phyloP scores from a whole-genome alignment of 1,139 yeast genomes.

The Saccharomyces hybrid region DNA sequence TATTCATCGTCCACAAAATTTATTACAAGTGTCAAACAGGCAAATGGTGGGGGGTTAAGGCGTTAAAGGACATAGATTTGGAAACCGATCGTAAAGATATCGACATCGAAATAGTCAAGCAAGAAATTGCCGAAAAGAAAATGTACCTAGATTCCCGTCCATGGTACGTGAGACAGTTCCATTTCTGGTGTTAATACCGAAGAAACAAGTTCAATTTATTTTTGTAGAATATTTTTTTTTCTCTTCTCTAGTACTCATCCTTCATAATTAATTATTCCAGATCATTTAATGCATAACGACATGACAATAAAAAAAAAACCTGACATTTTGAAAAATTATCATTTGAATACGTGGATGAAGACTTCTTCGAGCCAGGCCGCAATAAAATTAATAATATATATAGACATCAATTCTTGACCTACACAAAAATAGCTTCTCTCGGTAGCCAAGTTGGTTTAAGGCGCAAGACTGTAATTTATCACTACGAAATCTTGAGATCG shows the following conservation, averaged over 20 bases:
- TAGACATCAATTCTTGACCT: too few species aligned
- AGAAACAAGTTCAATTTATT: background rate
- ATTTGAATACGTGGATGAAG: too few species aligned
- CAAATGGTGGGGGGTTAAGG: conserved; percentile 34
- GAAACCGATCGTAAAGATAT: conserved; percentile 44
- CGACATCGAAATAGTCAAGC: conserved; percentile 34
- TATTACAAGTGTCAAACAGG: conserved; percentile 40
- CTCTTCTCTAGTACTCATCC: too few species aligned
- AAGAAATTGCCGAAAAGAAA: conserved; percentile 21
- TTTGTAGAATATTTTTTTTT: too few species aligned
- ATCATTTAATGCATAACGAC: too few species aligned
- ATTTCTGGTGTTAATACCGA: conserved; percentile 41
- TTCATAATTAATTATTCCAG: too few species aligned
- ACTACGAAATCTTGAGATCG: conserved; percentile 11
- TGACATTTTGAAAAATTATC: too few species aligned
- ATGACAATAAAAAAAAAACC: too few species aligned
- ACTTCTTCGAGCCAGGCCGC: too few species aligned
- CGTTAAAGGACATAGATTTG: conserved; percentile 41
- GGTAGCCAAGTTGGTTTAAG: conserved; percentile 6
- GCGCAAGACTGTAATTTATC: conserved; percentile 16
- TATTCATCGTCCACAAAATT: conserved; percentile 43
- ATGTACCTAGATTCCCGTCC: conserved; percentile 20
- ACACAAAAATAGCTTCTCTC: conserved; percentile 5
- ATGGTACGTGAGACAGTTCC: conserved; percentile 34
- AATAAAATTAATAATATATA: too few species aligned